Percentiles rank a stretch among this genome's conserved stretches.
Conservation (phyloP, 352 stramenopile genomes). For the Globisporangium acanthophoron region DNA sequence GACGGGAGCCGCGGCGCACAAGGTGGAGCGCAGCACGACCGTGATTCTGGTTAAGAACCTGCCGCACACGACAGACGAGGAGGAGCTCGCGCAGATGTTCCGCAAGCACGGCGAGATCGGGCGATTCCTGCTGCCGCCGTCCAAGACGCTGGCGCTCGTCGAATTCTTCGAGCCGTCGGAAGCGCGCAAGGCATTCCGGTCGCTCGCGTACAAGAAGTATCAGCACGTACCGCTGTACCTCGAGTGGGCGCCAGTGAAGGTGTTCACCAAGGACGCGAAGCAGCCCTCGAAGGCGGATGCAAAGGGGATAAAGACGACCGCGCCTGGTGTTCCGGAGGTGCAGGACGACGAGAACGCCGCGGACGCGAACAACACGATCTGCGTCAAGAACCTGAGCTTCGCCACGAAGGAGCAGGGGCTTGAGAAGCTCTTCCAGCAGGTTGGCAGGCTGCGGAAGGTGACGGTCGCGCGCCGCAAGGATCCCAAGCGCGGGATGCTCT, state of each 20-base stretch:
- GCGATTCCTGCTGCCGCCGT: conserved; percentile 89
- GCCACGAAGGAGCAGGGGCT: conserved; percentile 89
- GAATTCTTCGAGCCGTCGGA: conserved; percentile 94
- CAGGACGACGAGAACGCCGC: conserved; percentile 65
- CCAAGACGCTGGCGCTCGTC: conserved; percentile 94
- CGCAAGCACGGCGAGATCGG: conserved; percentile 84
- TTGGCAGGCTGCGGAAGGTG: conserved; percentile 79
- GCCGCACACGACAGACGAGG: conserved; percentile 90
- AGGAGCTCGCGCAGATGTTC: conserved; percentile 95
- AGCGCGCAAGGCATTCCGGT: conserved; percentile 94
- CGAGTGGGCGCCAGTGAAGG: conserved; percentile 94
- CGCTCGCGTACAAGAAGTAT: conserved; percentile 98
- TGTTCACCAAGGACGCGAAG: conserved; percentile 38
- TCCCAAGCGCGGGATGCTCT: conserved; percentile 82
- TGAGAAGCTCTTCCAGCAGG: conserved; percentile 58
- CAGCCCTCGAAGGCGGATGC: conserved; percentile 13
- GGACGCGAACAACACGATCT: conserved; percentile 88
- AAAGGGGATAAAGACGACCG: conserved; percentile 55
- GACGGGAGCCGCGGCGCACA: conserved; percentile 32
- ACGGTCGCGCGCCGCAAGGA: conserved; percentile 83
- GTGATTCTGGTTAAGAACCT: conserved; percentile 98
- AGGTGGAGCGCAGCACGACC: conserved; percentile 90
- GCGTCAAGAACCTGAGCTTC: conserved; percentile 99
- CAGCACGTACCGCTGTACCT: conserved; percentile 98
- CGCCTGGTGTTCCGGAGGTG: conserved; percentile 40